Percentiles rank a stretch among this genome's conserved stretches.
These are phyloP conservation scores for Filobasidium floriforme DNA, from an alignment of 768 basidiomycete species.

Conservation along the genomic window DNA sequence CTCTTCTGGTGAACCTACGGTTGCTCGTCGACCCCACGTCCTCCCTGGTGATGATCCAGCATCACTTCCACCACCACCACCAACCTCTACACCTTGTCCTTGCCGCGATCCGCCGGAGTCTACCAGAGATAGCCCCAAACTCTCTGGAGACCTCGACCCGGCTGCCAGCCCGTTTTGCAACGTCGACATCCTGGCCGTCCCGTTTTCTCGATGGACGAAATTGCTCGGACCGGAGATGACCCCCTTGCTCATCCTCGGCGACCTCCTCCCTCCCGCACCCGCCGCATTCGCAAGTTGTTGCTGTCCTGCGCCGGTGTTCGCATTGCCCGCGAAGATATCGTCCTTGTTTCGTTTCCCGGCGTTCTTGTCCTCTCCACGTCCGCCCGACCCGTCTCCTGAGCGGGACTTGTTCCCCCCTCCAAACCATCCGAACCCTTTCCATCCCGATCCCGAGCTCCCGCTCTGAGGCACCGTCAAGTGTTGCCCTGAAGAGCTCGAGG, in stretches of 20 bases:
- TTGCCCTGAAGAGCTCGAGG: background rate
- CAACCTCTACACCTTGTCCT: no score
- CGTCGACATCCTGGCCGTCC: background rate
- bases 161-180: background rate
- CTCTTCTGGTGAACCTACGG: background rate
- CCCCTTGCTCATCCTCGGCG: conserved; percentile 2
- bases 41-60: background rate
- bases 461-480: background rate
- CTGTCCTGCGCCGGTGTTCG: no score
- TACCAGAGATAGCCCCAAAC: background rate
- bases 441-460: background rate
- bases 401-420: background rate
- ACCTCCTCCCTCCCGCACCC: background rate
- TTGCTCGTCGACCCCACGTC: background rate
- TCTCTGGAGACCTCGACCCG: background rate
- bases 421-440: conserved; percentile 4
- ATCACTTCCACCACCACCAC: no score
- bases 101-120: no score
- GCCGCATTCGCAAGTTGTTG: no score
- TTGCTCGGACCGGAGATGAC: conserved; percentile 2
- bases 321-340: no score
- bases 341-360: background rate
- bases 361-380: background rate
- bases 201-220: conserved; percentile 7
- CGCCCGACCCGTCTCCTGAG: background rate